A percentile compares a stretch with the other conserved stretches of the same genome.
Conservation (phyloP, 163 green algal genomes). For the Chlamydomonas reinhardtii region DNA sequence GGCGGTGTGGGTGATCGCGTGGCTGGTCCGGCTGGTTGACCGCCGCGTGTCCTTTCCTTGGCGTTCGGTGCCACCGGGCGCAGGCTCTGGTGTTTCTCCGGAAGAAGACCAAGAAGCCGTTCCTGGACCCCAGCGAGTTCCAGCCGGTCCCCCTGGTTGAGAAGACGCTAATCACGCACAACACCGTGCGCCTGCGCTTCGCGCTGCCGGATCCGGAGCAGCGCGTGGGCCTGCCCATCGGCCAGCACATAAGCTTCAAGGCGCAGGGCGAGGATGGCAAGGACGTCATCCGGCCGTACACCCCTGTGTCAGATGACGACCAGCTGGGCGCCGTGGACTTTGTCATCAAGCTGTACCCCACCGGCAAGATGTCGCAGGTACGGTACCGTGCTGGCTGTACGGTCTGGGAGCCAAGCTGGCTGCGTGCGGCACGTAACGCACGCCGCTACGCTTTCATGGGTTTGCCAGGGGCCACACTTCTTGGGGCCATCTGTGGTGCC, state of each 20-base stretch:
- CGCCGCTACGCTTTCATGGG: no score
- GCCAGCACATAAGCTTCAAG: conserved; percentile 90
- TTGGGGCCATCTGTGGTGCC: no score
- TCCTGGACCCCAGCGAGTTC: conserved; percentile 76
- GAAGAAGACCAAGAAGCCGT: conserved; percentile 55
- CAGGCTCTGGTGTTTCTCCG: not conserved
- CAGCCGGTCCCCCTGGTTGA: conserved; percentile 53
- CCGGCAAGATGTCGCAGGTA: not conserved
- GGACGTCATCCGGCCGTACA: conserved; percentile 85
- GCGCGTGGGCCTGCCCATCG: conserved; percentile 85
- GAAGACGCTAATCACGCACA: conserved; percentile 79
- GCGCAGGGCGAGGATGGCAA: conserved; percentile 70
- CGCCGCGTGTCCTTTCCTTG: no score
- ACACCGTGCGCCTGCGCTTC: conserved; percentile 86
- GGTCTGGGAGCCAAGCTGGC: no score
- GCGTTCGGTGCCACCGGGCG: no score
- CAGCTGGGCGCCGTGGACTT: conserved; percentile 92
- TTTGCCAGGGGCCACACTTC: no score
- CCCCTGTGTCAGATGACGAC: conserved; percentile 82
- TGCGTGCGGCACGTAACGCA: no score
- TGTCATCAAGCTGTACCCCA: conserved; percentile 96
- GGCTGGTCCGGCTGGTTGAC: no score
- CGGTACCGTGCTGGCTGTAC: not conserved
- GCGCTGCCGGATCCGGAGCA: conserved; percentile 72
- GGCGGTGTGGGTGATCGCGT: no score